A percentile compares a stretch with the other conserved stretches of the same genome.
phyloP scores from a whole-genome alignment of 495 filamentous ascomycete genomes.

The Neurospora sp. region DNA sequence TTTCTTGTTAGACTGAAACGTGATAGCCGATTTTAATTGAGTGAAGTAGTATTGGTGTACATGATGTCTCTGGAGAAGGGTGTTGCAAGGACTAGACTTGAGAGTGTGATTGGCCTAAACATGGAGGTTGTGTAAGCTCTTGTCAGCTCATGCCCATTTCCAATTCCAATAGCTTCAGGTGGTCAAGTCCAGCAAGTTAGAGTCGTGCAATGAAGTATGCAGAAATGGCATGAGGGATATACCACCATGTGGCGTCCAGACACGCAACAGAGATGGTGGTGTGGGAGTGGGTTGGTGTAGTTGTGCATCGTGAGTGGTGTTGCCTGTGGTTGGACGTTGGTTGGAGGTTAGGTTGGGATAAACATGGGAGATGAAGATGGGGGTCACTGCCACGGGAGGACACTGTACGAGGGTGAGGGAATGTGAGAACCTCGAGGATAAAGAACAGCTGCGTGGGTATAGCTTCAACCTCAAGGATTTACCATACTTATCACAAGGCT shows the following conservation, averaged over 20 bases:
- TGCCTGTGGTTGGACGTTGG: background rate
- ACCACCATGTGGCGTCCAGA: background rate
- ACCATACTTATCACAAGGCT: no score
- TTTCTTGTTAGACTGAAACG: conserved; percentile 20
- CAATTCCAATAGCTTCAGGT: background rate
- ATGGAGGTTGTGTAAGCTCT: background rate
- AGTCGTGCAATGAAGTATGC: background rate
- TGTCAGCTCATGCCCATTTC: background rate
- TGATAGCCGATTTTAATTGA: conserved; percentile 28
- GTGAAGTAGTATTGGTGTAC: background rate
- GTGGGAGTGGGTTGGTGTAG: background rate
- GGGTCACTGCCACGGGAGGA: background rate
- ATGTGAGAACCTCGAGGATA: background rate
- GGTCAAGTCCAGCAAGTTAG: background rate
- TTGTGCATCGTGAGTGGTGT: background rate
- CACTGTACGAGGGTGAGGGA: background rate
- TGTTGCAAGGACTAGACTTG: background rate
- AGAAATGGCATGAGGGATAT: background rate
- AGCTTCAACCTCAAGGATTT: no score
- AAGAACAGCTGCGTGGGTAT: no score
- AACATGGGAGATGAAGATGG: background rate
- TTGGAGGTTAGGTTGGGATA: background rate
- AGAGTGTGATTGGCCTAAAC: background rate
- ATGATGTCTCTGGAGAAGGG: background rate
- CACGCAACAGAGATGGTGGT: background rate